Evolutionary conservation across 2,329 filamentous ascomycete species (phyloP).

Genomic region (Xylariaceae sp.): DNA sequence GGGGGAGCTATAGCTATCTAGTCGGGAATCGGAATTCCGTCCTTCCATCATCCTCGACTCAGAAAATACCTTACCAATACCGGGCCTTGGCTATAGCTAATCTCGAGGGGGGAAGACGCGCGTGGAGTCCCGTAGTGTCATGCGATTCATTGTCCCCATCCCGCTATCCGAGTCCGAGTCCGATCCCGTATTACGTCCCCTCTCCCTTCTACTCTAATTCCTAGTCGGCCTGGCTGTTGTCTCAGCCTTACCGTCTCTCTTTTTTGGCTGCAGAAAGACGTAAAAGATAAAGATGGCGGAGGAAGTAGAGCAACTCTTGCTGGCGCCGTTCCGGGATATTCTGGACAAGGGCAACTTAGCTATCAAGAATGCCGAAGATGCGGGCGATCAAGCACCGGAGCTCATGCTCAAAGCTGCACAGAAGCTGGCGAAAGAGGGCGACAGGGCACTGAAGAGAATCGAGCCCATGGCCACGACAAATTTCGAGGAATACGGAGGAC

Average conservation of each 20-base stretch:
- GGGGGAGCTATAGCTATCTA: no score
- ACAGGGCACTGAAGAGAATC: conserved; percentile 45
- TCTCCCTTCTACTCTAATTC: no score
- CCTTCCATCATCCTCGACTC: not conserved
- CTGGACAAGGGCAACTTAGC: conserved; percentile 47
- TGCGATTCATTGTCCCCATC: conserved; percentile 1
- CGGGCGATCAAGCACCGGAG: conserved; percentile 32
- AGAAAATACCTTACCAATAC: not conserved
- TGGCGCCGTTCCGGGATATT: conserved; percentile 48
- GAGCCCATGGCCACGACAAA: conserved; percentile 47
- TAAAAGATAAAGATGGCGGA: conserved; percentile 26
- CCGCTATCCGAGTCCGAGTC: not conserved
- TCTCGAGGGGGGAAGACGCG: not conserved
- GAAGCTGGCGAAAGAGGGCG: conserved; percentile 44
- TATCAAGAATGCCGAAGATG: conserved; percentile 40
- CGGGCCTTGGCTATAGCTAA: not conserved
- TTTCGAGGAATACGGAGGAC: conserved; percentile 43
- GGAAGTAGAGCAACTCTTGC: conserved; percentile 39
- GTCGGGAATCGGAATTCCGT: no score
- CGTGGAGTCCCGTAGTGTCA: not conserved
- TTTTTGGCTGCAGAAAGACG: no score
- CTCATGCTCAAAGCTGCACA: conserved; percentile 48
- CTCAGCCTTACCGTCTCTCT: not conserved
- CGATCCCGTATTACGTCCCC: not conserved
- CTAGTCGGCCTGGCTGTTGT: not conserved